Conservation (phyloP, 2,329 filamentous ascomycete species). For the Colletotrichum godetiae region DNA sequence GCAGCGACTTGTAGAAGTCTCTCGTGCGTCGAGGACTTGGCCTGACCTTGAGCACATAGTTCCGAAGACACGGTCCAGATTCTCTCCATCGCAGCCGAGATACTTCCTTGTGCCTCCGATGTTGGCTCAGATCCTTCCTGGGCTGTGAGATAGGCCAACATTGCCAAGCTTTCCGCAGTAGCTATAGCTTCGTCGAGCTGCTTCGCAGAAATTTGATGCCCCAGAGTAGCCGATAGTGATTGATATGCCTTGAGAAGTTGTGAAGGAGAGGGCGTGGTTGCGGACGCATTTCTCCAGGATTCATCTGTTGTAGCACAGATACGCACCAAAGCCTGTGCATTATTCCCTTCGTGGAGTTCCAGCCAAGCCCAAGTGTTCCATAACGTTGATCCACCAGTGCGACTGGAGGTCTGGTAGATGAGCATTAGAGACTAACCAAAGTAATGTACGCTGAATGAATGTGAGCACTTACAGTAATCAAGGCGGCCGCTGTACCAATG, state of each 20-base stretch:
- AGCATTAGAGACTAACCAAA: not conserved
- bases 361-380: constrained; percentile 76
- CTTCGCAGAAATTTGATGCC: constrained; percentile 65
- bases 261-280: constrained; percentile 43
- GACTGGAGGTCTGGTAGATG: not conserved
- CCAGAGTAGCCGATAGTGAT: constrained; percentile 63
- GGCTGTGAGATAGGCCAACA: constrained; percentile 74
- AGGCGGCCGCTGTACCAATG: constrained; percentile 70
- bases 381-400: constrained; percentile 51
- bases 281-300: constrained; percentile 31
- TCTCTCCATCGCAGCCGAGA: constrained; percentile 59
- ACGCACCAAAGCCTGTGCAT: constrained; percentile 47
- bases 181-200: constrained; percentile 60
- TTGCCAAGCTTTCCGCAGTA: constrained; percentile 70
- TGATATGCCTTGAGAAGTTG: constrained; percentile 65
- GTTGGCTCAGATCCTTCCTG: constrained; percentile 54
- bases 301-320: constrained; percentile 54
- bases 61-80: constrained; percentile 56
- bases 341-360: constrained; percentile 60
- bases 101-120: constrained; percentile 64
- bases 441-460: too few species aligned
- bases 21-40: constrained; percentile 62
- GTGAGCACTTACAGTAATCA: constrained; percentile 44
- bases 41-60: constrained; percentile 50
- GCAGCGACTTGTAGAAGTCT: constrained; percentile 76